These are phyloP conservation scores for Oryza meridionalis DNA, from an alignment of 176 grass and related monocot species.

Conservation along the genomic window DNA sequence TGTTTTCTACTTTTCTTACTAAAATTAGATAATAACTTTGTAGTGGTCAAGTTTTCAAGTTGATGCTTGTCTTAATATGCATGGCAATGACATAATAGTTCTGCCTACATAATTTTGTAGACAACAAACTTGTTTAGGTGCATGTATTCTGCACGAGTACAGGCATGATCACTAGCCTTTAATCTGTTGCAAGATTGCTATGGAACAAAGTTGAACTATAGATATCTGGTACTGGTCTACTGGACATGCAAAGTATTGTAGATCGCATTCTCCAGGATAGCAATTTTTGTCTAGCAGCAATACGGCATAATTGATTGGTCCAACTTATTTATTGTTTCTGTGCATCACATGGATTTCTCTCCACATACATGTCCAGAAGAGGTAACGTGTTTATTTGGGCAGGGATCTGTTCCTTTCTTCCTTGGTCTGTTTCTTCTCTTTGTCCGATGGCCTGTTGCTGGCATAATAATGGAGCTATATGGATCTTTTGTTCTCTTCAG, in stretches of 20 bases:
- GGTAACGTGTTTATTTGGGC: conserved; percentile 27
- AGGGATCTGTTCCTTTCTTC: conserved; percentile 92
- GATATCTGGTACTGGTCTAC: not conserved
- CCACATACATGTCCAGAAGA: conserved; percentile 12
- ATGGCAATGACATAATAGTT: conserved; percentile 7
- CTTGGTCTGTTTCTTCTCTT: conserved; percentile 93
- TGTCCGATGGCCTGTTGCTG: conserved; percentile 84
- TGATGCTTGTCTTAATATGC: conserved; percentile 17
- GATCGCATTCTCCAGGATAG: conserved; percentile 9
- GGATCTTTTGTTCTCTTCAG: conserved; percentile 69
- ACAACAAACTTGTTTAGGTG: not conserved
- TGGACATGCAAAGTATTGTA: conserved; percentile 7
- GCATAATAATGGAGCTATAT: conserved; percentile 85
- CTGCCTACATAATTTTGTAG: conserved; percentile 37
- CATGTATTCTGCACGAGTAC: conserved; percentile 19
- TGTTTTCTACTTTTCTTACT: not conserved
- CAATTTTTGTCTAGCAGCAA: not conserved
- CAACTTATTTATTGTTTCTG: not conserved
- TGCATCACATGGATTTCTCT: conserved; percentile 5
- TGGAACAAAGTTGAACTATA: not conserved
- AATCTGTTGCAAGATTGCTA: conserved; percentile 11
- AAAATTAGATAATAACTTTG: conserved; percentile 6
- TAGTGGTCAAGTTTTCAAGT: not conserved
- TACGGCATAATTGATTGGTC: conserved; percentile 16
- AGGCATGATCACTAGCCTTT: not conserved